Evolutionary conservation across 1,284 basidiomycete genomes (phyloP).

Genomic region (Apiotrichum sp.): DNA sequence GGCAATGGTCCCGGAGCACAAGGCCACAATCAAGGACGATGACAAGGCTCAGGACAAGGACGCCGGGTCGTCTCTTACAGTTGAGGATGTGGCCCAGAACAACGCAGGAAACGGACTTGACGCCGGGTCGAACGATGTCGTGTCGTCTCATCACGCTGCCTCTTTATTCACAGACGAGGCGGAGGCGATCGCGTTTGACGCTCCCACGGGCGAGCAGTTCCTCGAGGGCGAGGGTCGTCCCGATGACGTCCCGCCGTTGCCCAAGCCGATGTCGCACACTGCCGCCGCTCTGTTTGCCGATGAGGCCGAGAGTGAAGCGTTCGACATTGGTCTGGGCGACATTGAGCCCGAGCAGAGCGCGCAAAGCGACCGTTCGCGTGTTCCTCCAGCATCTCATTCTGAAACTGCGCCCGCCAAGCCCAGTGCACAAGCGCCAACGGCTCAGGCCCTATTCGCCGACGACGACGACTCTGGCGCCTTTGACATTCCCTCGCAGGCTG

Average conservation of each 20-base stretch:
- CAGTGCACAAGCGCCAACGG: neutral
- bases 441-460: slow-evolving; percentile 12
- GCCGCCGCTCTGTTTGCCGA: slow-evolving; percentile 17
- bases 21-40: no score
- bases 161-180: neutral
- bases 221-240: neutral
- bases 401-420: neutral
- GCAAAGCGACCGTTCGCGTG: neutral
- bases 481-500: slow-evolving; percentile 1
- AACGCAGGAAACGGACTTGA: no score
- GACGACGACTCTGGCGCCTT: slow-evolving; percentile 2
- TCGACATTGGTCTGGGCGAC: neutral
- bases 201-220: neutral
- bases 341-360: neutral
- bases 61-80: no score
- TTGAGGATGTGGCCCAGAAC: no score
- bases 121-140: neutral
- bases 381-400: no score
- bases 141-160: neutral
- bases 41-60: no score
- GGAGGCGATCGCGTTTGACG: slow-evolving; percentile 3
- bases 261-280: neutral
- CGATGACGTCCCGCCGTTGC: neutral
- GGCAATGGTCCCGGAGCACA: no score
- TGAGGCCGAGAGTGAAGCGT: slow-evolving; percentile 5